Evolutionary conservation across 2,329 filamentous ascomycete genomes (phyloP).

Genomic region (Diaporthe sp.): DNA sequence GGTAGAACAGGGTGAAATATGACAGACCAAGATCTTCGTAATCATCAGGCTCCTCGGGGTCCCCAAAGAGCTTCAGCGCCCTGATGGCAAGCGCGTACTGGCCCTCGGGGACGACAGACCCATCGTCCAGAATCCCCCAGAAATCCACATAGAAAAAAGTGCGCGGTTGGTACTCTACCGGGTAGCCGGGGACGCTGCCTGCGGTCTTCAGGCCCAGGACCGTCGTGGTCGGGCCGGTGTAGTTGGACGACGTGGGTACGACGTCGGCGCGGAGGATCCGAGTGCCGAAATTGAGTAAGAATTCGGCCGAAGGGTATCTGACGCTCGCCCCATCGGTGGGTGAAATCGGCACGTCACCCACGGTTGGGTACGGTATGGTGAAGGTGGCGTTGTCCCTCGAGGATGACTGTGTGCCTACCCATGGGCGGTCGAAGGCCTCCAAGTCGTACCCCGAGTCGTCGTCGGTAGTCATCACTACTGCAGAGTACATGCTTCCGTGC

Average conservation of each 20-base stretch:
- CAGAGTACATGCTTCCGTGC: slow-evolving; percentile 47
- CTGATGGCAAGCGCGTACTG: slow-evolving; percentile 46
- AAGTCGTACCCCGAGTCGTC: not conserved
- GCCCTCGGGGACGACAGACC: slow-evolving; percentile 45
- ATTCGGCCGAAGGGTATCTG: slow-evolving; percentile 34
- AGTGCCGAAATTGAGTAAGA: slow-evolving; percentile 43
- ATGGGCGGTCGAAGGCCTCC: not conserved
- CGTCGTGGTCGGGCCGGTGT: slow-evolving; percentile 39
- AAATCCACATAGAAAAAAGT: slow-evolving; percentile 38
- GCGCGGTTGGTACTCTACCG: slow-evolving; percentile 39
- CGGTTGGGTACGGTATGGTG: slow-evolving; percentile 44
- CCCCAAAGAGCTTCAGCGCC: slow-evolving; percentile 47
- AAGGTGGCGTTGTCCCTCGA: slow-evolving; percentile 46
- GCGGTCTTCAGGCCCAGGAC: slow-evolving; percentile 44
- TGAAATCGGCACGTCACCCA: not conserved
- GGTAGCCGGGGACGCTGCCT: slow-evolving; percentile 44
- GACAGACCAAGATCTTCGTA: slow-evolving; percentile 41
- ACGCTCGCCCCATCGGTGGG: not conserved
- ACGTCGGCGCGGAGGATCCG: slow-evolving; percentile 45
- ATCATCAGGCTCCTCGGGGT: slow-evolving; percentile 45
- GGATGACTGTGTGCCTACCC: not conserved
- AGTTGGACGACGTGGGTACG: slow-evolving; percentile 39
- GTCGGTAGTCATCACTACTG: slow-evolving; percentile 39
- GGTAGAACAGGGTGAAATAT: slow-evolving; percentile 28
- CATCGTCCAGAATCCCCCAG: slow-evolving; percentile 45